Evolutionary conservation across 495 filamentous ascomycete species (phyloP), one percentile per base, ranked within the genome.

Genomic region (Baudoinia panamericana): DNA sequence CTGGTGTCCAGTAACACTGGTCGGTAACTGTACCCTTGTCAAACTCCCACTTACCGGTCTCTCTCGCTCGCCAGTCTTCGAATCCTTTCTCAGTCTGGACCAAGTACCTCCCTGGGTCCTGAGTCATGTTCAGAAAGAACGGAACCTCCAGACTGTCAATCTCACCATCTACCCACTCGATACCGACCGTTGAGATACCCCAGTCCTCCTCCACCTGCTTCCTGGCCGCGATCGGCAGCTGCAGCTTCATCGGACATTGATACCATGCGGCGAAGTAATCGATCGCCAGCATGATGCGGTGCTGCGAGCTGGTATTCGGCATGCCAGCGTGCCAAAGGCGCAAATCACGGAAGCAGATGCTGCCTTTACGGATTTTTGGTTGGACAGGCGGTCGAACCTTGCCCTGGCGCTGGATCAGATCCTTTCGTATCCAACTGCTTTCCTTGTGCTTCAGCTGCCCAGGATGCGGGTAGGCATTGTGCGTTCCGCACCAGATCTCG

Each of bases 401-500:
- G 3, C 57, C 42, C 8, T 60, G 56, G 32, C 56, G 45, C 13
- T 66, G 60, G 8, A 74, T 48, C n/a, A 63, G 43, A 12, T 60
- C 54, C 5, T 53, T 25, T 10, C 55, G 63, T 42, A 71, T 68
- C 29, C 65, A 56, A 1, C 68, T 68, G 44, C 68, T 70, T 1
- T 66, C 63, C 26, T 67, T 50, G 23, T 70, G 63, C 6, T 65
- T 39, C 37, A 67, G 66, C 52, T 73, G 70, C 4, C 55, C 59
- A 22, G 51, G 45, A 1, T 64, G 44, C 9, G 51, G 56, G 18
- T 42, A 48, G 21, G 51, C 44, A 20, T 36, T 45, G 42, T 76
- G 72, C 0, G 70, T 74, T 1, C 73, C 73, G 10, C 73, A 67
- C 72, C 72, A 75, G n/a, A 76, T 43, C 48, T 77, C 73, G 0